These are phyloP conservation scores for Yamadazyma kanchanaburiensis DNA, from an alignment of 1,139 yeast genomes.

Conservation along the genomic window DNA sequence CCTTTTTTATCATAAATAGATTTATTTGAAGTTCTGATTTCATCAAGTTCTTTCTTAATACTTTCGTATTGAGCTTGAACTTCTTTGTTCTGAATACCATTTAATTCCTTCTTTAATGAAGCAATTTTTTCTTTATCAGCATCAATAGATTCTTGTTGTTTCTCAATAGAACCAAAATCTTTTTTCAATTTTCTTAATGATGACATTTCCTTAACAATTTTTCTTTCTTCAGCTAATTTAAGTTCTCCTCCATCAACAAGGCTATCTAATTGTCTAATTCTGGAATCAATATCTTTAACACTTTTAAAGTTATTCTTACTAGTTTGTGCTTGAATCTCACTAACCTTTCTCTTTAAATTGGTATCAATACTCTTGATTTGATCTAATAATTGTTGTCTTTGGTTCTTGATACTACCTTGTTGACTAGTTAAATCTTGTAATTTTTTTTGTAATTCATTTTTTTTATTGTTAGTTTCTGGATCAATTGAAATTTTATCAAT, in stretches of 20 bases:
- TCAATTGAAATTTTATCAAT: conserved; percentile 44
- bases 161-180: conserved; percentile 72
- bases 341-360: conserved; percentile 70
- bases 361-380: conserved; percentile 73
- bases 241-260: conserved; percentile 77
- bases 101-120: conserved; percentile 68
- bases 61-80: conserved; percentile 58
- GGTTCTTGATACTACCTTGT: conserved; percentile 70
- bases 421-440: conserved; percentile 59
- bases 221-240: conserved; percentile 90
- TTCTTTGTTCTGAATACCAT: conserved; percentile 61
- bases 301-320: conserved; percentile 70
- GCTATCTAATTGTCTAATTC: conserved; percentile 67
- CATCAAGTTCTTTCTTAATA: conserved; percentile 62
- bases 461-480: conserved; percentile 46
- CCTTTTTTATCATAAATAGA: conserved; percentile 65
- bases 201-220: conserved; percentile 80
- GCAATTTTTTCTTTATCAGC: conserved; percentile 73
- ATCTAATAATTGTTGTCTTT: conserved; percentile 66
- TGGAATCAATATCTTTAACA: conserved; percentile 74
- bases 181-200: conserved; percentile 77
- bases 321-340: conserved; percentile 69
- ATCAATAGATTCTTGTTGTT: conserved; percentile 77
- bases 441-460: conserved; percentile 63
- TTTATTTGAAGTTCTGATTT: conserved; percentile 58